These are phyloP conservation scores for Pseudovirgaria hyperparasitica DNA, from an alignment of 2,329 filamentous ascomycete genomes.

Conservation along the genomic window DNA sequence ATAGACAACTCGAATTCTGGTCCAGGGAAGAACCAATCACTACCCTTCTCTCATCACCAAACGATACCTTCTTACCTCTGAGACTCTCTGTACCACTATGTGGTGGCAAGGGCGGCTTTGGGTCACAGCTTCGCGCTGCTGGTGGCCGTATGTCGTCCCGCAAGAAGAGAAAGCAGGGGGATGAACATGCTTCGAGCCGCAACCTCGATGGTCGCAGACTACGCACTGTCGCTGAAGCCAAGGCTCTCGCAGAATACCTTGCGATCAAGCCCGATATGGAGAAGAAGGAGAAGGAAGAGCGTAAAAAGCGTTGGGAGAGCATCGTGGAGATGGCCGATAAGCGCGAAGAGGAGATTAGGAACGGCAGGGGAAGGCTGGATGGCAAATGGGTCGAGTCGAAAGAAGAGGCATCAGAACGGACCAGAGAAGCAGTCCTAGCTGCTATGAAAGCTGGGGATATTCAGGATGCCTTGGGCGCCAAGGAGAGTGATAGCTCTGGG, in stretches of 20 bases:
- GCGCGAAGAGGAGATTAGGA: slow-evolving; percentile 69
- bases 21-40: slow-evolving; percentile 46
- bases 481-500: slow-evolving; percentile 23
- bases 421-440: slow-evolving; percentile 59
- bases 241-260: slow-evolving; percentile 86
- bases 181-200: slow-evolving; percentile 79
- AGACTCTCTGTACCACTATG: slow-evolving; percentile 67
- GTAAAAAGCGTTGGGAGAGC: slow-evolving; percentile 73
- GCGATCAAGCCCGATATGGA: slow-evolving; percentile 98
- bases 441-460: slow-evolving; percentile 50
- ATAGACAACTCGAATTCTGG: slow-evolving; percentile 50
- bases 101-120: slow-evolving; percentile 96
- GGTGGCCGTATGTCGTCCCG: slow-evolving; percentile 97
- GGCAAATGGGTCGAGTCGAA: slow-evolving; percentile 93
- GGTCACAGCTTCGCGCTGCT: slow-evolving; percentile 88
- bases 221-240: slow-evolving; percentile 88
- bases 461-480: slow-evolving; percentile 29
- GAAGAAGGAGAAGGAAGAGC: slow-evolving; percentile 77
- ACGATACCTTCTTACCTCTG: slow-evolving; percentile 66
- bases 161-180: slow-evolving; percentile 72
- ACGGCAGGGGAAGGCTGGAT: slow-evolving; percentile 60
- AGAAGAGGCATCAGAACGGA: slow-evolving; percentile 77
- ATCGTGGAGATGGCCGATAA: slow-evolving; percentile 76
- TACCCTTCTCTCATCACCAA: slow-evolving; percentile 42
- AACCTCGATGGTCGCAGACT: slow-evolving; percentile 86